Evolutionary conservation across 805 yeast species (phyloP).

Genomic region (Metschnikowia cubensis): DNA sequence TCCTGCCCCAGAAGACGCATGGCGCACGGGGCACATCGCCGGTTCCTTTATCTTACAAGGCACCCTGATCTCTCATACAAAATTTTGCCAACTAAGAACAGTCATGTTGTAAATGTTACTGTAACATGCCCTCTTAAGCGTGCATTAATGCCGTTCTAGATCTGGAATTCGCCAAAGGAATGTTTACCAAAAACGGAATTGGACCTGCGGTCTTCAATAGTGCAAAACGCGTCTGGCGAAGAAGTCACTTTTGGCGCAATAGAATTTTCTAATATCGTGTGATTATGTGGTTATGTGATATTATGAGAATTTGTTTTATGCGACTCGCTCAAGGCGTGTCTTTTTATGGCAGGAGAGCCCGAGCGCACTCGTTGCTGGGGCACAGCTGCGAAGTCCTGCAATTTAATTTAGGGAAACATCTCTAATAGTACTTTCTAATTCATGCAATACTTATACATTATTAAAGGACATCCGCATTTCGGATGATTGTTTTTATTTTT

Average conservation of each 20-base stretch:
- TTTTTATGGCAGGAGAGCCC: neutral
- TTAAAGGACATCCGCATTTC: neutral
- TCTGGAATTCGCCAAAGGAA: neutral
- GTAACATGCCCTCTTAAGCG: neutral
- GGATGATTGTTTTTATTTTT: neutral
- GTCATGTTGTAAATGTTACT: neutral
- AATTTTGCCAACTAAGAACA: neutral
- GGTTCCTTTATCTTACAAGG: neutral
- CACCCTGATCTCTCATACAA: neutral
- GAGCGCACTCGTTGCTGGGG: neutral
- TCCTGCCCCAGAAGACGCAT: neutral
- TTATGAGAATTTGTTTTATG: neutral
- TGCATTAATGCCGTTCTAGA: neutral
- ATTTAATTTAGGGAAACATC: neutral
- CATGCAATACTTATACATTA: constrained; percentile 1
- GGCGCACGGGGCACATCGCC: neutral
- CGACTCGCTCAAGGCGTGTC: neutral
- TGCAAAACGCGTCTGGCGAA: neutral
- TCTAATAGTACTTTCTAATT: neutral
- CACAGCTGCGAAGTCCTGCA: neutral
- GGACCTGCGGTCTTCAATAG: neutral
- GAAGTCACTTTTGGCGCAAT: neutral
- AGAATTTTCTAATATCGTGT: neutral
- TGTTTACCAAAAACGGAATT: neutral
- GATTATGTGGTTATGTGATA: neutral